Conservation (phyloP, 2,329 filamentous ascomycete genomes). For the Cladophialophora immunda region DNA sequence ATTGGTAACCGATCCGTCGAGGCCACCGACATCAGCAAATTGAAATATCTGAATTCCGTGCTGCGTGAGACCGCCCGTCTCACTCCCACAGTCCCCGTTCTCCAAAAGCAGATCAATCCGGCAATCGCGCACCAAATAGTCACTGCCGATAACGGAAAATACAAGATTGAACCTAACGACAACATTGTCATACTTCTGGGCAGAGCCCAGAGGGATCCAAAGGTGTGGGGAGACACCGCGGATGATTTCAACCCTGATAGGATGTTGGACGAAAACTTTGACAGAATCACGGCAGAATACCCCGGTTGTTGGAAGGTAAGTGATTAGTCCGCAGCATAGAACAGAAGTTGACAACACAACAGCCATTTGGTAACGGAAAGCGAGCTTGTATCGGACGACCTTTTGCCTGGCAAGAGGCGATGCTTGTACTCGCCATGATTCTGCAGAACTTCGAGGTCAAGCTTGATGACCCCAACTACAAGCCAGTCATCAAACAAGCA, state of each 20-base stretch:
- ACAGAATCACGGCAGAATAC: slow-evolving; percentile 61
- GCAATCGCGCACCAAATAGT: slow-evolving; percentile 47
- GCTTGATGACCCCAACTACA: slow-evolving; percentile 63
- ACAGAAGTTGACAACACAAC: slow-evolving; percentile 43
- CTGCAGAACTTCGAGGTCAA: slow-evolving; percentile 76
- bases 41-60: slow-evolving; percentile 71
- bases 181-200: slow-evolving; percentile 59
- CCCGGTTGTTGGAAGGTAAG: slow-evolving; percentile 28
- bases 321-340: neutral
- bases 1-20: slow-evolving; percentile 66
- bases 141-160: slow-evolving; percentile 67
- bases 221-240: slow-evolving; percentile 71
- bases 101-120: slow-evolving; percentile 23
- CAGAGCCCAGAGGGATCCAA: slow-evolving; percentile 68
- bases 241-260: slow-evolving; percentile 73
- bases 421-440: slow-evolving; percentile 68
- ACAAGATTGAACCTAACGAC: slow-evolving; percentile 65
- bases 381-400: slow-evolving; percentile 75
- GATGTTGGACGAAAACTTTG: slow-evolving; percentile 72
- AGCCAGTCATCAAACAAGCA: slow-evolving; percentile 48
- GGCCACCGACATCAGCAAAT: slow-evolving; percentile 68
- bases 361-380: slow-evolving; percentile 77
- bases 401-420: slow-evolving; percentile 77
- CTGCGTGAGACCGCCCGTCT: slow-evolving; percentile 72
- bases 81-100: slow-evolving; percentile 55